phyloP scores from a whole-genome alignment of 129 eudicot species.

The Ambrosia trifida region DNA sequence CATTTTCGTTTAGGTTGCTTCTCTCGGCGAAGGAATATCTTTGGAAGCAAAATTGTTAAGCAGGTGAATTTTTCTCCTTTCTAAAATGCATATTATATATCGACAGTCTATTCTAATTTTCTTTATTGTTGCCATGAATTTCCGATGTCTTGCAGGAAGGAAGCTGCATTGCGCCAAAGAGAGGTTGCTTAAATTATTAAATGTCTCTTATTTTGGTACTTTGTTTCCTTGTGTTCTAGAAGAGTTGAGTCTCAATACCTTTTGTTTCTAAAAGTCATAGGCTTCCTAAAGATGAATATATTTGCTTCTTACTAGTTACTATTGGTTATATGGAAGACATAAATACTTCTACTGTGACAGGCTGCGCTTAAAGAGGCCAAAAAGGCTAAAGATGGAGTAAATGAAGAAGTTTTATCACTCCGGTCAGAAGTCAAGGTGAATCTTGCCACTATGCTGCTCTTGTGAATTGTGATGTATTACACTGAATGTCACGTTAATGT shows the following conservation, averaged over 20 bases:
- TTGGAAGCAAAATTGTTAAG: conserved; percentile 92
- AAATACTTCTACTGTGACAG: conserved; percentile 40
- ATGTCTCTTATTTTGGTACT: conserved; percentile 14
- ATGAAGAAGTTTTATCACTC: conserved; percentile 59
- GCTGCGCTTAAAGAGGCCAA: conserved; percentile 95
- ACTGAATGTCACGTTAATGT: too few relatives aligned
- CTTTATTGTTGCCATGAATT: conserved; percentile 1
- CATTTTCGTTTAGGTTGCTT: conserved; percentile 66
- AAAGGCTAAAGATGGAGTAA: conserved; percentile 62
- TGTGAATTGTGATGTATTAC: not conserved
- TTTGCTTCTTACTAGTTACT: conserved; percentile 17
- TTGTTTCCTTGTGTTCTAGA: conserved; percentile 14
- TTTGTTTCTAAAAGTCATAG: conserved; percentile 2
- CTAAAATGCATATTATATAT: conserved; percentile 2
- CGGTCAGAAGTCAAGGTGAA: conserved; percentile 74
- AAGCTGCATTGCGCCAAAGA: conserved; percentile 94
- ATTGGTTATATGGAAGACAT: conserved; percentile 18
- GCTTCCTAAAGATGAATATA: not conserved
- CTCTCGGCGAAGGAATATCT: conserved; percentile 95
- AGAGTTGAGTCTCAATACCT: conserved; percentile 23
- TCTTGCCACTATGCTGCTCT: conserved; percentile 18
- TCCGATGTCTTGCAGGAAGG: conserved; percentile 65
- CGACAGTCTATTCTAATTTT: not conserved
- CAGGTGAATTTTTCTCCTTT: conserved; percentile 56
- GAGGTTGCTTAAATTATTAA: conserved; percentile 55